Percentiles rank a stretch among this genome's conserved stretches.
Conservation (phyloP, 345 rosid genomes). For the Arabidopsis thaliana region DNA sequence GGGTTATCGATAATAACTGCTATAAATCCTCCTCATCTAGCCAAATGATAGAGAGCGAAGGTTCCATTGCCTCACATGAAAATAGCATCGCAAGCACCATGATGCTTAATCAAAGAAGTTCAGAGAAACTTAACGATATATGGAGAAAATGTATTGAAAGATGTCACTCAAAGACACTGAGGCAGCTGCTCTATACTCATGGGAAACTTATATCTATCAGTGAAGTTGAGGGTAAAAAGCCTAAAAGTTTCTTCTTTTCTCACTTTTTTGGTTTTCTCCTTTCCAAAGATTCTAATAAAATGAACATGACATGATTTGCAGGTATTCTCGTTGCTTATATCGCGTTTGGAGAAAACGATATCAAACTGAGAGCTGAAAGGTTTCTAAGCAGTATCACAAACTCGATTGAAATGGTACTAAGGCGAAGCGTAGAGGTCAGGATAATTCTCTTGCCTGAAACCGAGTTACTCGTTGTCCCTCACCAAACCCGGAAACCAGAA, state of each 20-base stretch:
- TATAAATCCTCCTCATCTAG: conserved; percentile 52
- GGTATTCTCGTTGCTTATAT: conserved; percentile 80
- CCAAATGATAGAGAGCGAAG: conserved; percentile 45
- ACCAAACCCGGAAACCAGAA: conserved; percentile 44
- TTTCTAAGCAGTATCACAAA: conserved; percentile 94
- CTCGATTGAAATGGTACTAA: conserved; percentile 82
- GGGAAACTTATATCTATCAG: conserved; percentile 84
- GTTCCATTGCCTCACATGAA: conserved; percentile 51
- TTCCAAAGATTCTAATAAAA: background rate
- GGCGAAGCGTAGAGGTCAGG: conserved; percentile 85
- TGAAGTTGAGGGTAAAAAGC: conserved; percentile 73
- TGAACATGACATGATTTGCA: conserved; percentile 51
- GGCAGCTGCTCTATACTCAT: conserved; percentile 76
- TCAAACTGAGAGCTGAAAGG: conserved; percentile 87
- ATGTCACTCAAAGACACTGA: conserved; percentile 91
- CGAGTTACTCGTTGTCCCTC: conserved; percentile 48
- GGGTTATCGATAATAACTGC: conserved; percentile 46
- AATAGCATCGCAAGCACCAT: conserved; percentile 49
- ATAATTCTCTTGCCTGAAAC: conserved; percentile 68
- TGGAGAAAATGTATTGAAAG: conserved; percentile 85
- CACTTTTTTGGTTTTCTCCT: background rate
- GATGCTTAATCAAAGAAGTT: conserved; percentile 54
- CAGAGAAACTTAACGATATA: conserved; percentile 65
- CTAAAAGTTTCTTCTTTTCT: conserved; percentile 7
- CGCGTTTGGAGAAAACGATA: conserved; percentile 67